Percentiles rank a stretch among this genome's conserved stretches.
phyloP scores from a whole-genome alignment of 257 asterid genomes.

The Penstemon barbatus region DNA sequence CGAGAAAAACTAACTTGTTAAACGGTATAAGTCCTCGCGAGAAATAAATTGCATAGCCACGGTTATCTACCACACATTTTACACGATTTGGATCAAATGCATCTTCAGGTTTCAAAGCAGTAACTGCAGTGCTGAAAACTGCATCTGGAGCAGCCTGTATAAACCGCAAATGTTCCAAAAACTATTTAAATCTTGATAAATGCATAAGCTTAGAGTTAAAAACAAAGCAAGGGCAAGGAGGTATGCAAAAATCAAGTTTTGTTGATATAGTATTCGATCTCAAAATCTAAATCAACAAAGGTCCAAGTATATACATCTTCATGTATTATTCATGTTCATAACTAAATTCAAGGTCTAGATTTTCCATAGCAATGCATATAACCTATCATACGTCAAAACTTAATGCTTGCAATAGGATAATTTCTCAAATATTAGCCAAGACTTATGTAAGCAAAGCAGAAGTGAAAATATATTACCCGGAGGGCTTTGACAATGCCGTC shows the following conservation, averaged over 20 bases:
- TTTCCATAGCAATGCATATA: conserved; percentile 2
- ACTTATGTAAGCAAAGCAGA: too few relatives aligned
- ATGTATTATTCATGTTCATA: background rate
- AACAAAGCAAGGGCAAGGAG: background rate
- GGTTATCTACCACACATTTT: conserved; percentile 76
- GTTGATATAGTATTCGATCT: too few relatives aligned
- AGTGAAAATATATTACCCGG: conserved; percentile 47
- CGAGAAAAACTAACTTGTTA: conserved; percentile 63
- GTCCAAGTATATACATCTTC: background rate
- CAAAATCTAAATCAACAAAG: background rate
- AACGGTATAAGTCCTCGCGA: conserved; percentile 82
- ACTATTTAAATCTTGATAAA: background rate
- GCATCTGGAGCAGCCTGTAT: conserved; percentile 88
- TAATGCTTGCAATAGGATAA: background rate
- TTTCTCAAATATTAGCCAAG: too few relatives aligned
- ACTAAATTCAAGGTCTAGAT: background rate
- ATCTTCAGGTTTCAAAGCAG: conserved; percentile 79
- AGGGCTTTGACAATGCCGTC: conserved; percentile 81
- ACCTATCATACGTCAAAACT: background rate
- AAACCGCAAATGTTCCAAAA: conserved; percentile 5
- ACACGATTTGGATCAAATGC: conserved; percentile 87
- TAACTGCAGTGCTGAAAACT: conserved; percentile 86
- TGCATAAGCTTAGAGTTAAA: conserved; percentile 2
- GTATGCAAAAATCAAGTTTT: background rate
- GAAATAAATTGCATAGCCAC: conserved; percentile 81